phyloP scores from a whole-genome alignment of 2,329 filamentous ascomycete genomes.

The Colletotrichum cuscutae region DNA sequence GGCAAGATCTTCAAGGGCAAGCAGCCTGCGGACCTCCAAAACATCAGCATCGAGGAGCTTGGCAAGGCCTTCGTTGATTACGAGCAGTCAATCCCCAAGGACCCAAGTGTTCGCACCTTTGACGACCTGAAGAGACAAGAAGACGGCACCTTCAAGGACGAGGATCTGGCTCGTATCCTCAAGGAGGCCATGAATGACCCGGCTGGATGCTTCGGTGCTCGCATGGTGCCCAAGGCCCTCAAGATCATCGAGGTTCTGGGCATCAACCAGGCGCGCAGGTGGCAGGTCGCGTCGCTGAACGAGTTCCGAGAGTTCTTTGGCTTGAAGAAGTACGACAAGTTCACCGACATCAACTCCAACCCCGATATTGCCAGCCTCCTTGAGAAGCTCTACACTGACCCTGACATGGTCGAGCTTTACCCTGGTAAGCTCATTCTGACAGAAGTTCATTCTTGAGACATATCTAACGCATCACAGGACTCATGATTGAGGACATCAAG shows the following conservation, averaged over 20 bases:
- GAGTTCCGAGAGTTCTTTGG: slow-evolving; percentile 74
- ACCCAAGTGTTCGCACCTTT: slow-evolving; percentile 60
- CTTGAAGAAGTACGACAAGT: slow-evolving; percentile 64
- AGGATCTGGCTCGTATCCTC: slow-evolving; percentile 67
- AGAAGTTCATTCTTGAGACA: background rate
- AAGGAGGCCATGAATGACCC: slow-evolving; percentile 69
- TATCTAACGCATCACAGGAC: slow-evolving; percentile 8
- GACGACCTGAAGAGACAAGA: slow-evolving; percentile 56
- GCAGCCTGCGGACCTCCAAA: slow-evolving; percentile 43
- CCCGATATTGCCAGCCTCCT: slow-evolving; percentile 65
- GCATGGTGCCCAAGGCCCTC: slow-evolving; percentile 67
- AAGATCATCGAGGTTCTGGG: slow-evolving; percentile 71
- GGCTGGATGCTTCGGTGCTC: slow-evolving; percentile 68
- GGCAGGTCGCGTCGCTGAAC: slow-evolving; percentile 71
- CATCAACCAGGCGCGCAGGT: slow-evolving; percentile 70
- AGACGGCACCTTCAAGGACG: slow-evolving; percentile 65
- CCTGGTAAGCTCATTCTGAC: slow-evolving; percentile 55
- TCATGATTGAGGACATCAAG: slow-evolving; percentile 70
- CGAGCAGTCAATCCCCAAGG: slow-evolving; percentile 50
- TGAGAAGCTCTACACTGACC: slow-evolving; percentile 69
- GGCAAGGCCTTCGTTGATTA: slow-evolving; percentile 41
- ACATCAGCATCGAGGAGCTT: slow-evolving; percentile 50
- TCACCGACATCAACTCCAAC: slow-evolving; percentile 68
- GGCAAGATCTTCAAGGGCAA: slow-evolving; percentile 52
- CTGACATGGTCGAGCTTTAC: slow-evolving; percentile 76